Base-by-base conservation (phyloP, 305 asterid genomes). In the Fraxinus greggii region DNA sequence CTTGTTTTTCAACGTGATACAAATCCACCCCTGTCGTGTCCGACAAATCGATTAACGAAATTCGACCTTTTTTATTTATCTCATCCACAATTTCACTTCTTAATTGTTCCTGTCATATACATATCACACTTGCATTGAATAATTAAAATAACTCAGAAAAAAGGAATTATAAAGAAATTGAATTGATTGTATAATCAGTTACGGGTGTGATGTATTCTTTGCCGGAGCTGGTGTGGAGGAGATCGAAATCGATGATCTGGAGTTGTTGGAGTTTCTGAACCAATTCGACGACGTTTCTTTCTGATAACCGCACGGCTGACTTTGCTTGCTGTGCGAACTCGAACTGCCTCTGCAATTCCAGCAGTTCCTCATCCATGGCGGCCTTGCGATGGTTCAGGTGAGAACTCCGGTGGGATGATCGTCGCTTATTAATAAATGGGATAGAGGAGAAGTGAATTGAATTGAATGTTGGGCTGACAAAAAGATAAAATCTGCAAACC, bases 191-290 rank as follows among this genome's bases (percentile, higher is more conserved):
- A 31, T 15, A 74, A 85, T 56, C 23, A 69, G 78, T 83, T 84
- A 92, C 99, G 35, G 92, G 98, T 59, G 99, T 96, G 90, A 96
- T 96, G 92, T 91, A 96, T 83, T 94, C 98, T 88, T 96, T 96
- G 80, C 98, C 99, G 85, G 98, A 87, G 75, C 88, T 79, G 72
- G 99, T 96, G 86, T 96, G 97, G 80, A 96, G 97, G 80, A 96
- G 98, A 87, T 93, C 98, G 88, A 94, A 94, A 87, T 94, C 98
- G 88, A 96, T 92, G 86, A 92, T 94, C 77, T 90, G 86, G 77
- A 96, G 98, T 77, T 90, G 83, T 72, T 93, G 97, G 72, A 95
- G 96, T 82, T 95, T 95, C 88, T 94, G 98, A 38, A 94, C 94
- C 92, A 93, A 86, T 88, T 93, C 97, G 72, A 93, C 97, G 72